These are phyloP conservation scores for Clathrus columnatus DNA, from an alignment of 768 basidiomycete species.

Conservation along the genomic window DNA sequence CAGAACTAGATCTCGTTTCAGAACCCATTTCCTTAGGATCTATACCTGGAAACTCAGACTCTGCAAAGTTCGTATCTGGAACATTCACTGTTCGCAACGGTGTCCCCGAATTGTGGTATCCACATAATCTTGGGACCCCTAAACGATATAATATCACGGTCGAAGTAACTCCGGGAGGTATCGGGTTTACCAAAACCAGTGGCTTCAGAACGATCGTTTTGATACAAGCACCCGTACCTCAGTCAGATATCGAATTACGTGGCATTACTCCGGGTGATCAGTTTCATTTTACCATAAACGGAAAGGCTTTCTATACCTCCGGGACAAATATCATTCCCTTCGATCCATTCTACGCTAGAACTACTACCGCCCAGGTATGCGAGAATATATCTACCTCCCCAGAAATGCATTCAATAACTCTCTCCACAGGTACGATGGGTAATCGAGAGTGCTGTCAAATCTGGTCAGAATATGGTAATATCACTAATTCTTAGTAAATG, in stretches of 20 bases:
- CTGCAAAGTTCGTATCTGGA: conserved; percentile 34
- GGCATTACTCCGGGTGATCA: conserved; percentile 53
- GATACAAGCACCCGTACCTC: conserved; percentile 38
- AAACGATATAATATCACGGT: conserved; percentile 45
- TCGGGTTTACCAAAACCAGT: conserved; percentile 36
- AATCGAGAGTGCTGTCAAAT: conserved; percentile 43
- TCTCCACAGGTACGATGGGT: conserved; percentile 39
- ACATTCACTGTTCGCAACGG: conserved; percentile 38
- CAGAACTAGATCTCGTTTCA: conserved; percentile 37
- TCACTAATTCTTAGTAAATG: not conserved
- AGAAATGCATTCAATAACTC: not conserved
- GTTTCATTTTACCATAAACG: conserved; percentile 54
- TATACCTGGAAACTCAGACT: conserved; percentile 15
- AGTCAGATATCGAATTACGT: conserved; percentile 33
- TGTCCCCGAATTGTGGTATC: conserved; percentile 44
- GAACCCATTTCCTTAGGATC: conserved; percentile 22
- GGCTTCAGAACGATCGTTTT: conserved; percentile 55
- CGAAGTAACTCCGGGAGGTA: conserved; percentile 23
- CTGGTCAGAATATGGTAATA: conserved; percentile 53
- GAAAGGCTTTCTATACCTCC: conserved; percentile 43
- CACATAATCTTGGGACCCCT: conserved; percentile 46
- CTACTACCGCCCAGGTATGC: conserved; percentile 28
- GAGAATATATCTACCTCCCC: not conserved
- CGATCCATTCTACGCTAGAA: conserved; percentile 50
- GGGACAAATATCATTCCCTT: conserved; percentile 56